A percentile compares a stretch with the other conserved stretches of the same genome.
These are phyloP conservation scores for Mycena crocata DNA, from an alignment of 768 basidiomycete genomes.

Conservation along the genomic window DNA sequence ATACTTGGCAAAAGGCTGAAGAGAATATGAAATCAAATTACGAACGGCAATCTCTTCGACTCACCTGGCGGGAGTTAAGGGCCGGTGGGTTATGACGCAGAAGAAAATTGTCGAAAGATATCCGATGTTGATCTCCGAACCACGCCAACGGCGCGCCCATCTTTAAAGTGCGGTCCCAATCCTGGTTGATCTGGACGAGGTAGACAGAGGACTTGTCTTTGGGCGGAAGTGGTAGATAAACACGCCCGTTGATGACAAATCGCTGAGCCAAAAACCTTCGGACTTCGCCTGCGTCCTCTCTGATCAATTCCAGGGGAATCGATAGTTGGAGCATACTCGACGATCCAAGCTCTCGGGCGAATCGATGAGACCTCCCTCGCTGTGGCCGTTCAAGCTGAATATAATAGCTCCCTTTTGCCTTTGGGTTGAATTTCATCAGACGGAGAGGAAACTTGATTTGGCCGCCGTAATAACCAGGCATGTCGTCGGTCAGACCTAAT, in stretches of 20 bases:
- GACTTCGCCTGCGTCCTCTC: slow-evolving; percentile 46
- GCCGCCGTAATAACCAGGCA: slow-evolving; percentile 74
- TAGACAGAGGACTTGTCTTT: slow-evolving; percentile 71
- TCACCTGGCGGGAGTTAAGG: slow-evolving; percentile 69
- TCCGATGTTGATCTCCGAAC: slow-evolving; percentile 63
- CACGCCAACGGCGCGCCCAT: slow-evolving; percentile 46
- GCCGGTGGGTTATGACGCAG: slow-evolving; percentile 73
- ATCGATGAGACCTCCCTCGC: slow-evolving; percentile 70
- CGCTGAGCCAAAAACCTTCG: slow-evolving; percentile 54
- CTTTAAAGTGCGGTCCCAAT: too few species aligned
- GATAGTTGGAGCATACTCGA: slow-evolving; percentile 62
- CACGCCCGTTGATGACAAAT: slow-evolving; percentile 74
- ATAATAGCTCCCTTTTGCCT: slow-evolving; percentile 16
- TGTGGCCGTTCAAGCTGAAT: slow-evolving; percentile 69
- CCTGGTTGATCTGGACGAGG: slow-evolving; percentile 67
- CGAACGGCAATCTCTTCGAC: slow-evolving; percentile 14
- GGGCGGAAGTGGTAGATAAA: slow-evolving; percentile 70
- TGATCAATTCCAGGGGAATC: slow-evolving; percentile 50
- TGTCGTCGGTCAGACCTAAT: slow-evolving; percentile 66
- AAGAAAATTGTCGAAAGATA: slow-evolving; percentile 61
- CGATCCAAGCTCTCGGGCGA: slow-evolving; percentile 69
- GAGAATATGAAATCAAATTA: background rate
- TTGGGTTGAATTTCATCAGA: slow-evolving; percentile 45
- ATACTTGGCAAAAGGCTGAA: slow-evolving; percentile 76
- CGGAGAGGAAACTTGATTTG: slow-evolving; percentile 69